A percentile compares a stretch with the other conserved stretches of the same genome.
Evolutionary conservation across 352 stramenopile species (phyloP).

Genomic region (Saprolegnia diclina): DNA sequence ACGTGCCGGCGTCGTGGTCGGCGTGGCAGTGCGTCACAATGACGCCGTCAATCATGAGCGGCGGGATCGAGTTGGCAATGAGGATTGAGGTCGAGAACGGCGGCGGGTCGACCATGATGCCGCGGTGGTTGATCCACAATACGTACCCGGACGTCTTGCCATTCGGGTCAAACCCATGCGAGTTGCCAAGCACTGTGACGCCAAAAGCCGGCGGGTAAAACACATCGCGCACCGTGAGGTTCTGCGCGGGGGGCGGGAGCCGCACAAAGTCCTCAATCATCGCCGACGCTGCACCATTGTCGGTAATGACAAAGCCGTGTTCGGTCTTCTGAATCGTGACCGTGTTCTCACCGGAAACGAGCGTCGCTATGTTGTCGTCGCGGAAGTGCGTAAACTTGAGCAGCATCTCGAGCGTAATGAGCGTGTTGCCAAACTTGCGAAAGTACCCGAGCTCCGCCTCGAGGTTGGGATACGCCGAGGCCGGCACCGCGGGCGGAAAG

Average conservation of each 20-base stretch:
- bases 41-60: constrained; percentile 93
- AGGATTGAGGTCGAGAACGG: constrained; percentile 86
- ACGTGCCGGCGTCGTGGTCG: constrained; percentile 95
- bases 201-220: constrained; percentile 95
- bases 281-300: constrained; percentile 31
- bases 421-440: constrained; percentile 83
- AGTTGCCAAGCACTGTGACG: constrained; percentile 93
- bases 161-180: constrained; percentile 93
- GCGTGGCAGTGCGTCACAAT: constrained; percentile 96
- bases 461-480: constrained; percentile 62
- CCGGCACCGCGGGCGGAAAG: constrained; percentile 57
- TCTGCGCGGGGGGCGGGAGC: constrained; percentile 39
- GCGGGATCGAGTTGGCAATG: constrained; percentile 81
- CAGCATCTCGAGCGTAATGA: constrained; percentile 86
- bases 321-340: constrained; percentile 63
- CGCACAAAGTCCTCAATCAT: constrained; percentile 52
- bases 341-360: constrained; percentile 55
- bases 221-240: constrained; percentile 41
- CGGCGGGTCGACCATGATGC: constrained; percentile 96
- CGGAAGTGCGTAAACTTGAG: constrained; percentile 86
- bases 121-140: constrained; percentile 94
- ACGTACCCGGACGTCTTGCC: constrained; percentile 94
- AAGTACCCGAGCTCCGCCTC: constrained; percentile 86
- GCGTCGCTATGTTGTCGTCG: constrained; percentile 45
- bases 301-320: constrained; percentile 55